These are phyloP conservation scores for Tylopilus plumbeoviolaceoides DNA, from an alignment of 768 basidiomycete genomes.

Conservation along the genomic window DNA sequence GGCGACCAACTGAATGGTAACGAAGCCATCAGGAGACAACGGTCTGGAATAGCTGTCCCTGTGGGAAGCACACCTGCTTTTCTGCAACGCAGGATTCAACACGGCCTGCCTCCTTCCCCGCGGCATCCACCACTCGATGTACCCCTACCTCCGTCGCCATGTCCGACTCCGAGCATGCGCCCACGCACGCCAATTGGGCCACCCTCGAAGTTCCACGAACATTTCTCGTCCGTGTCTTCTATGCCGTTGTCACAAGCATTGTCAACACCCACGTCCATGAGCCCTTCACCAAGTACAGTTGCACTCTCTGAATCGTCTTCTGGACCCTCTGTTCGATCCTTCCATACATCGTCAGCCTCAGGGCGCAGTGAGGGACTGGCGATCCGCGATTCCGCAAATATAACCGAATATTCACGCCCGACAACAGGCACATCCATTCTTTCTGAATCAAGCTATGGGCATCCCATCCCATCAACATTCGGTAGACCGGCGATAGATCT, in stretches of 20 bases:
- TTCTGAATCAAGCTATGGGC: conserved; percentile 22
- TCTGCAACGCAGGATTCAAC: conserved; percentile 28
- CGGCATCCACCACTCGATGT: conserved; percentile 26
- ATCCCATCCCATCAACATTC: conserved; percentile 6
- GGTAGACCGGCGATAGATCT: background rate
- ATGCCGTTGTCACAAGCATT: conserved; percentile 13
- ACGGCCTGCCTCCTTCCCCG: conserved; percentile 23
- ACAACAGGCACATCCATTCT: conserved; percentile 17
- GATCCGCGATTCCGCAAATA: conserved; percentile 8
- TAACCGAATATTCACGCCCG: conserved; percentile 14
- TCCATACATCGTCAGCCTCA: conserved; percentile 16
- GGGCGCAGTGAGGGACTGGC: conserved; percentile 12
- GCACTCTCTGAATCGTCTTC: conserved; percentile 30
- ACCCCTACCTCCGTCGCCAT: conserved; percentile 28
- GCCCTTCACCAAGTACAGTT: conserved; percentile 17
- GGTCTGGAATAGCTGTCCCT: conserved; percentile 9
- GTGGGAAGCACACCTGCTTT: conserved; percentile 22
- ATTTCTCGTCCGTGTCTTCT: conserved; percentile 29
- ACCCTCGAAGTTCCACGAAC: conserved; percentile 32
- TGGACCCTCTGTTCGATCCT: conserved; percentile 26
- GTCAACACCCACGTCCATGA: conserved; percentile 7
- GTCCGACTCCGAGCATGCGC: background rate
- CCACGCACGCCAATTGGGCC: conserved; percentile 11
- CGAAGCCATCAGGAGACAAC: conserved; percentile 12
- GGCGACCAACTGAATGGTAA: conserved; percentile 7